These are phyloP conservation scores for Pilasporangium apinafurcum DNA, from an alignment of 352 stramenopile species.

Conservation along the genomic window DNA sequence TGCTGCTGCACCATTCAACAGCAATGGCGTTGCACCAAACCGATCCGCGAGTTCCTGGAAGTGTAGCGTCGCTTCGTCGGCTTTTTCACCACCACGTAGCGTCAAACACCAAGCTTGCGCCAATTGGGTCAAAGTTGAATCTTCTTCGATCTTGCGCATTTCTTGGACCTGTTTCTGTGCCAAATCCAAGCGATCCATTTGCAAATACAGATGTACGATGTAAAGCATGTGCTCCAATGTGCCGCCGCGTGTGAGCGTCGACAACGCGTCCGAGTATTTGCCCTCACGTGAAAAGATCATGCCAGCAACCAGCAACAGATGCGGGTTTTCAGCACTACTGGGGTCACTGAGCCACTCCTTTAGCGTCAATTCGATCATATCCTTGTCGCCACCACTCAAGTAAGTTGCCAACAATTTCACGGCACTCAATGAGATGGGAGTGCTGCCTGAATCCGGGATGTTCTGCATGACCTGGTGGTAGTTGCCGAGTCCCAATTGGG, in stretches of 20 bases:
- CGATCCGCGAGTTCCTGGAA: slow-evolving; percentile 93
- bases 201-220: slow-evolving; percentile 82
- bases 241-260: slow-evolving; percentile 83
- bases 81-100: slow-evolving; percentile 76
- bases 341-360: slow-evolving; percentile 86
- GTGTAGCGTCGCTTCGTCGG: slow-evolving; percentile 89
- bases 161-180: slow-evolving; percentile 83
- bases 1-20: slow-evolving; percentile 90
- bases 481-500: slow-evolving; percentile 88
- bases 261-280: slow-evolving; percentile 93
- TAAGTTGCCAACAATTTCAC: slow-evolving; percentile 87
- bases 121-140: slow-evolving; percentile 95
- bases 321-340: slow-evolving; percentile 77
- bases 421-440: slow-evolving; percentile 71
- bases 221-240: slow-evolving; percentile 93
- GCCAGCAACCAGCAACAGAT: slow-evolving; percentile 91
- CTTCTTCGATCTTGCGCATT: slow-evolving; percentile 93
- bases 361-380: slow-evolving; percentile 90
- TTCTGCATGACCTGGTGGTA: slow-evolving; percentile 84
- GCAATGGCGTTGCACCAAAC: slow-evolving; percentile 88
- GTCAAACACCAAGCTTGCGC: slow-evolving; percentile 85
- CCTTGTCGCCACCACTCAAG: slow-evolving; percentile 55
- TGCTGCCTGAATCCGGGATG: slow-evolving; percentile 66
- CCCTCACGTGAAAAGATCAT: slow-evolving; percentile 91
- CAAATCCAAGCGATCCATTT: slow-evolving; percentile 94